Evolutionary conservation across 805 yeast species (phyloP).

Genomic region (Suhomyces prunicola): DNA sequence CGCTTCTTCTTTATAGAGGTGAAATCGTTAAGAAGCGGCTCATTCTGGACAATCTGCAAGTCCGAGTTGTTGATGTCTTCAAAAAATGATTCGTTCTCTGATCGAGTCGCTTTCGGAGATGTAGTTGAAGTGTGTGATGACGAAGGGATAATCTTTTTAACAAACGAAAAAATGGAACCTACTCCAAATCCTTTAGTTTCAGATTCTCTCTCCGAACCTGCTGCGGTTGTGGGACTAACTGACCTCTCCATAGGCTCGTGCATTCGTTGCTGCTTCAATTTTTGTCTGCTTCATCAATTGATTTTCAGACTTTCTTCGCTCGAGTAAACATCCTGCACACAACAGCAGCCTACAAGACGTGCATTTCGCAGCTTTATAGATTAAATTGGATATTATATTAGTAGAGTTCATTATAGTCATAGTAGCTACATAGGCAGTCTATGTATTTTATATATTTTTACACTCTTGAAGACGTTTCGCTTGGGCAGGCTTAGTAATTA

Average conservation of each 20-base stretch:
- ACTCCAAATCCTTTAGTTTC: neutral
- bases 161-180: conserved; percentile 1
- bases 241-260: conserved; percentile 6
- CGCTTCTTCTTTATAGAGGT: conserved; percentile 27
- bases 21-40: conserved; percentile 20
- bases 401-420: neutral
- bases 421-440: neutral
- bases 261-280: neutral
- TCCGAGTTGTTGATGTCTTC: conserved; percentile 1
- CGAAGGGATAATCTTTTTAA: neutral
- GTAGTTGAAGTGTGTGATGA: neutral
- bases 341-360: neutral
- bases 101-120: neutral
- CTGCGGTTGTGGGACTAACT: conserved; percentile 6
- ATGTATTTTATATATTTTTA: neutral
- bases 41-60: conserved; percentile 9
- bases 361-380: neutral
- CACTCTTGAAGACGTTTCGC: neutral
- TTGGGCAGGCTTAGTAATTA: neutral
- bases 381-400: neutral
- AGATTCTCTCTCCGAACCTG: neutral
- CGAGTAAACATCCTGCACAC: neutral
- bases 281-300: neutral
- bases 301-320: neutral
- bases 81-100: neutral